A percentile compares a stretch with the other conserved stretches of the same genome.
phyloP scores from a whole-genome alignment of 192 early-diverging fungal species.

The Coemansia sp. region DNA sequence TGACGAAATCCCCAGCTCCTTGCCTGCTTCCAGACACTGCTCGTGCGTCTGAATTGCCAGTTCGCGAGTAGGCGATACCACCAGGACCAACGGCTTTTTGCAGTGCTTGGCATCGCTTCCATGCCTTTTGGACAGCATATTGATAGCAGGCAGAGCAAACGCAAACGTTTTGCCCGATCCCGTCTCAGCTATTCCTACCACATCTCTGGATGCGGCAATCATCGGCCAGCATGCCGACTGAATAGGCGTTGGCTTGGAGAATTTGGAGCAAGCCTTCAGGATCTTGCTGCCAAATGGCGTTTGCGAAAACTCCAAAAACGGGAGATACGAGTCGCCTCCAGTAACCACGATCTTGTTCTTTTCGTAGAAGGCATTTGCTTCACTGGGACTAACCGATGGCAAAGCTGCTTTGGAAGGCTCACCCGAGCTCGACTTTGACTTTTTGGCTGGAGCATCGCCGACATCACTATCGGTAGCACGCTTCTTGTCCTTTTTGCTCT shows the following conservation, averaged over 20 bases:
- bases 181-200: constrained; percentile 95
- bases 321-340: constrained; percentile 56
- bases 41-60: constrained; percentile 93
- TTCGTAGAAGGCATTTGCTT: constrained; percentile 56
- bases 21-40: constrained; percentile 73
- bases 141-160: constrained; percentile 87
- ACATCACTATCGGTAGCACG: constrained; percentile 19
- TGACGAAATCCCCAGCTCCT: constrained; percentile 60
- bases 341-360: constrained; percentile 63
- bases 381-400: constrained; percentile 18
- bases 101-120: constrained; percentile 60
- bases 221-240: constrained; percentile 94
- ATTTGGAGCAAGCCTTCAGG: constrained; percentile 62
- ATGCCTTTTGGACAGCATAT: constrained; percentile 74
- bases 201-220: constrained; percentile 74
- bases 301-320: constrained; percentile 74
- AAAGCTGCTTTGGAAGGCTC: background rate
- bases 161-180: constrained; percentile 95
- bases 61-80: constrained; percentile 94
- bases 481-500: constrained; percentile 35
- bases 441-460: constrained; percentile 23
- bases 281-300: constrained; percentile 69
- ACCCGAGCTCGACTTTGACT: constrained; percentile 24
- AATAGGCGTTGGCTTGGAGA: constrained; percentile 86
- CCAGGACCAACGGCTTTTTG: constrained; percentile 73